phyloP scores from a whole-genome alignment of 208 protist genomes.

The Leishmania gerbilli region DNA sequence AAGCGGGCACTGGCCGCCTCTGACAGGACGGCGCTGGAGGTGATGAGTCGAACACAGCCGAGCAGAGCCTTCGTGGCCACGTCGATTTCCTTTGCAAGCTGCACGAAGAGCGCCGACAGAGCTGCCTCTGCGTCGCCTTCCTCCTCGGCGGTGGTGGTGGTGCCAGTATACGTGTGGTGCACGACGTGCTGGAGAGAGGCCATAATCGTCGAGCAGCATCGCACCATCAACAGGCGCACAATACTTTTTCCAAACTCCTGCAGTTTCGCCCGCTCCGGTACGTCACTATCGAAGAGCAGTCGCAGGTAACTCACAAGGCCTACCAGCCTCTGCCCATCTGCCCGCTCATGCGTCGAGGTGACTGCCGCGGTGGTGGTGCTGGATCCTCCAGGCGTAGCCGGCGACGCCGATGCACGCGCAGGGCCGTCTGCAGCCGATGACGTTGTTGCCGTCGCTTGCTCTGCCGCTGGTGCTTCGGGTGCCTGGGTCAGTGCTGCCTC shows the following conservation, averaged over 20 bases:
- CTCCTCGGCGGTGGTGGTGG: neutral
- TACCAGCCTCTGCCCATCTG: slow-evolving; percentile 33
- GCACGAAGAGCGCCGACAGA: slow-evolving; percentile 32
- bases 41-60: slow-evolving; percentile 56
- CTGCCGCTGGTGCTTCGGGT: neutral
- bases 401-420: neutral
- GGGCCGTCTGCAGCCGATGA: neutral
- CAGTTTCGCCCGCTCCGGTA: slow-evolving; percentile 63
- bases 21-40: slow-evolving; percentile 40
- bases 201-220: slow-evolving; percentile 72
- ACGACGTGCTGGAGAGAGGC: slow-evolving; percentile 68
- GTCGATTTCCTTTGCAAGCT: slow-evolving; percentile 55
- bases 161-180: slow-evolving; percentile 44
- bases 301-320: slow-evolving; percentile 66
- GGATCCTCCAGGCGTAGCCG: neutral
- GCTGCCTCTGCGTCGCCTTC: neutral
- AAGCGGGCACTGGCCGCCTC: slow-evolving; percentile 62
- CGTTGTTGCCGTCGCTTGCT: neutral
- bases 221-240: slow-evolving; percentile 63
- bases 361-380: slow-evolving; percentile 35
- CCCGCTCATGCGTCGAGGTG: slow-evolving; percentile 1
- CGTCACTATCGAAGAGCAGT: slow-evolving; percentile 52
- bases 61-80: slow-evolving; percentile 55
- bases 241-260: slow-evolving; percentile 63
- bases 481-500: neutral